phyloP scores from a whole-genome alignment of 257 asterid genomes.

The Salvia splendens region DNA sequence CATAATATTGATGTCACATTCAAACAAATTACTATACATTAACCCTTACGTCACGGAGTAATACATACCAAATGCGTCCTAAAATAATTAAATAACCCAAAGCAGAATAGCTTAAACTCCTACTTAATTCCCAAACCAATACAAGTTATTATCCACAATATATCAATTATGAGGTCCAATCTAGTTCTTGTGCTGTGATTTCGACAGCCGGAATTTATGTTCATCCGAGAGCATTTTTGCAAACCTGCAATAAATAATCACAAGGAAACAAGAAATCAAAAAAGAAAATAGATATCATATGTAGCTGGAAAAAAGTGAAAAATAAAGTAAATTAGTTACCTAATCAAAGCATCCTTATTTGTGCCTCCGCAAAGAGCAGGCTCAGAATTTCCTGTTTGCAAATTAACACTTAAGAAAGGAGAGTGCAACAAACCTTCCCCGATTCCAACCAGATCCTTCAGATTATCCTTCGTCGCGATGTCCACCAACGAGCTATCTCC shows the following conservation, averaged over 20 bases:
- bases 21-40: too few relatives aligned
- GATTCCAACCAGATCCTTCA: slow-evolving; percentile 39
- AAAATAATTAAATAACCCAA: too few relatives aligned
- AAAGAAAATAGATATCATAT: background rate
- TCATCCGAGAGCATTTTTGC: slow-evolving; percentile 54
- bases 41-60: too few relatives aligned
- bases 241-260: slow-evolving; percentile 45
- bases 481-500: slow-evolving; percentile 50
- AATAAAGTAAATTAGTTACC: slow-evolving; percentile 17
- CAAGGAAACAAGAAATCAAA: background rate
- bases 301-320: background rate
- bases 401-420: slow-evolving; percentile 40
- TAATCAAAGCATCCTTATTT: slow-evolving; percentile 50
- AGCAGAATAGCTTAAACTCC: too few relatives aligned
- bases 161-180: background rate
- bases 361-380: slow-evolving; percentile 54
- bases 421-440: slow-evolving; percentile 45
- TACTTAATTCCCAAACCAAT: too few relatives aligned
- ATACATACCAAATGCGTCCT: too few relatives aligned
- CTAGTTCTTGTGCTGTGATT: slow-evolving; percentile 20
- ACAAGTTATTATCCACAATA: background rate
- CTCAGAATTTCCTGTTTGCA: slow-evolving; percentile 45
- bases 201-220: slow-evolving; percentile 43
- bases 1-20: too few relatives aligned
- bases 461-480: slow-evolving; percentile 45